These are phyloP conservation scores for Ulmus americana DNA, from an alignment of 331 rosid genomes.

Conservation along the genomic window DNA sequence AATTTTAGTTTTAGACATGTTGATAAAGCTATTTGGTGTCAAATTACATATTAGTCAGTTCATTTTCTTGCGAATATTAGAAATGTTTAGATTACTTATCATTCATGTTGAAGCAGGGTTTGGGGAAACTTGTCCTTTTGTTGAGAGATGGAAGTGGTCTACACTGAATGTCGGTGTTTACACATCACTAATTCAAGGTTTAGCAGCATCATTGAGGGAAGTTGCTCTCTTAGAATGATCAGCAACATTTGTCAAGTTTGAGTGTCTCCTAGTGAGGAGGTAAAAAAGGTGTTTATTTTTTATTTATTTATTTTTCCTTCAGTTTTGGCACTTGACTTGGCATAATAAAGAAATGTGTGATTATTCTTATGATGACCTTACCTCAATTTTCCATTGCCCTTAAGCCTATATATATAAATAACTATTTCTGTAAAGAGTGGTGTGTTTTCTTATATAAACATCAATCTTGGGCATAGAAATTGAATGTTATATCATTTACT, in stretches of 20 bases:
- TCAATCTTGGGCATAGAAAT: background rate
- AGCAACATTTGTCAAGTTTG: constrained; percentile 71
- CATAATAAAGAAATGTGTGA: too few relatives aligned
- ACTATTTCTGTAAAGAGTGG: too few relatives aligned
- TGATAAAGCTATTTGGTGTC: too few relatives aligned
- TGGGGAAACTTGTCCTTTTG: constrained; percentile 30
- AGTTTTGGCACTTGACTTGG: too few relatives aligned
- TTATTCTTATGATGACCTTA: too few relatives aligned
- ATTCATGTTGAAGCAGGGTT: constrained; percentile 23
- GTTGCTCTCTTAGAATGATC: constrained; percentile 61
- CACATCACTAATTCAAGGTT: constrained; percentile 59
- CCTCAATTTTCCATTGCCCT: too few relatives aligned
- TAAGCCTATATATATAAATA: too few relatives aligned
- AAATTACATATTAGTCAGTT: too few relatives aligned
- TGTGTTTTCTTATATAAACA: too few relatives aligned
- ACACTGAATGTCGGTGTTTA: constrained; percentile 65
- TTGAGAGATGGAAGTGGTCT: constrained; percentile 68
- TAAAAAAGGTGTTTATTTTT: constrained; percentile 11
- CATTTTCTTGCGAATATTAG: background rate
- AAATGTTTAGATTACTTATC: constrained; percentile 11
- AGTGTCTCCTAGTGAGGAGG: constrained; percentile 88
- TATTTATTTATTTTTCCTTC: background rate
- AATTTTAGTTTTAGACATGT: too few relatives aligned
- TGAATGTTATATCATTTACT: constrained; percentile 14
- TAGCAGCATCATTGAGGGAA: constrained; percentile 63